Evolutionary conservation across 1,284 basidiomycete genomes (phyloP).

Genomic region (Ustilago bromivora): DNA sequence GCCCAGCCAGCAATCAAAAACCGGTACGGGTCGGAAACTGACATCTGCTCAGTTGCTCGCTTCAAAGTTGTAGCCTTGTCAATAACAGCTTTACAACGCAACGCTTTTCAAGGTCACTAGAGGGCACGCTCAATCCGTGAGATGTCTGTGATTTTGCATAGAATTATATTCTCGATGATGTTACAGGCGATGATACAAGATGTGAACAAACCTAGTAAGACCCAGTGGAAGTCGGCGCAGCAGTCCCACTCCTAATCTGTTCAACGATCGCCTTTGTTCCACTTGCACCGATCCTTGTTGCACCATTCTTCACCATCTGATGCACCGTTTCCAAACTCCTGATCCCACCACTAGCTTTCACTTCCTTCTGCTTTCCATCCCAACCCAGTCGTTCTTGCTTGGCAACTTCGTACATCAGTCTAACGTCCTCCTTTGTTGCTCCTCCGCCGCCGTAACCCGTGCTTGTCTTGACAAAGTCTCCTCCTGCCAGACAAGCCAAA

Average conservation of each 20-base stretch:
- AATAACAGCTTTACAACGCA: no score
- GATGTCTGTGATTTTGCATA: background rate
- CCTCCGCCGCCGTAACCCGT: conserved; percentile 63
- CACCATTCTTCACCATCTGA: conserved; percentile 58
- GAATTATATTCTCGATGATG: background rate
- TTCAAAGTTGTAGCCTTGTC: conserved; percentile 24
- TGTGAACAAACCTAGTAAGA: conserved; percentile 12
- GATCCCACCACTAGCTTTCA: conserved; percentile 64
- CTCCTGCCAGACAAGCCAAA: conserved; percentile 59
- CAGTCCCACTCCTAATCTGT: conserved; percentile 39
- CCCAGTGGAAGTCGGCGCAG: conserved; percentile 10
- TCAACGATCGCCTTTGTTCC: conserved; percentile 60
- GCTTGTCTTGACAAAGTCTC: conserved; percentile 63
- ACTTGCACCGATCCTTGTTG: conserved; percentile 58
- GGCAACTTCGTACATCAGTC: conserved; percentile 60
- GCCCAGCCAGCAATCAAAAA: no score
- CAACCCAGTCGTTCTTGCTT: conserved; percentile 24
- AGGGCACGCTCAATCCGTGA: background rate
- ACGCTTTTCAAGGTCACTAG: no score
- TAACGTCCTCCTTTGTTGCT: conserved; percentile 54
- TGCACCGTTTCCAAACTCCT: conserved; percentile 43
- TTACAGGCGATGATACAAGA: background rate
- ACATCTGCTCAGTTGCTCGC: conserved; percentile 13
- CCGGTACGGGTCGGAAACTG: background rate
- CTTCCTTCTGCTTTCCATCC: conserved; percentile 32